These are phyloP conservation scores for Exophiala sp. DNA, from an alignment of 2,329 filamentous ascomycete species.

Conservation along the genomic window DNA sequence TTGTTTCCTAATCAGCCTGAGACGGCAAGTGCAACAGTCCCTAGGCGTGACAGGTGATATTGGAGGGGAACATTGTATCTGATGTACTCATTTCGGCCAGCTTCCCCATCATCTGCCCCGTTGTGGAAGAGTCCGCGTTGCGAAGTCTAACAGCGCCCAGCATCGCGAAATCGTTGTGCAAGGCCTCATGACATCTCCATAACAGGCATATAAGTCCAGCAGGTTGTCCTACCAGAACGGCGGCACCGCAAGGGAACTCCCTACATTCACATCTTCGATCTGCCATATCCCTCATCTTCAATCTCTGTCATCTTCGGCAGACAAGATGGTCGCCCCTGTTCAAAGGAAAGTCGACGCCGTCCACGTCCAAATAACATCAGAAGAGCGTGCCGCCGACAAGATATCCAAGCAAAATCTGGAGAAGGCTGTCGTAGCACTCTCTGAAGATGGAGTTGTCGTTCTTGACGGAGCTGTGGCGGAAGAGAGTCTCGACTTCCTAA, in stretches of 20 bases:
- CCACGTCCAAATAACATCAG: constrained; percentile 6
- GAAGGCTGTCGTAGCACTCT: constrained; percentile 8
- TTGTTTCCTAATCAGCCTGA: neutral
- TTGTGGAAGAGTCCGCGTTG: no score
- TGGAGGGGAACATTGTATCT: no score
- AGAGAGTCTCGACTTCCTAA: constrained; percentile 40
- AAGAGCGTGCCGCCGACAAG: constrained; percentile 2
- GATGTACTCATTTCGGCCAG: neutral
- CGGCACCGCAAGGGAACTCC: neutral
- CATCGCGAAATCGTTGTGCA: no score
- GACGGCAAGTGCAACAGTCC: neutral
- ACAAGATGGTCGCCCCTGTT: constrained; percentile 3
- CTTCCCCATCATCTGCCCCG: no score
- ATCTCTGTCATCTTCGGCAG: no score
- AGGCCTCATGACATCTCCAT: no score
- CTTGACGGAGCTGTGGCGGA: constrained; percentile 25
- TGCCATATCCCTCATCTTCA: neutral
- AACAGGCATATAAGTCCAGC: neutral
- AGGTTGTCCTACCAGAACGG: neutral
- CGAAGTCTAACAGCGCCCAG: no score
- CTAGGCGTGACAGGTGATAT: no score
- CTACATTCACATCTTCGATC: neutral
- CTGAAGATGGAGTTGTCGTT: constrained; percentile 35
- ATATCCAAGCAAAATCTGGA: constrained; percentile 11
- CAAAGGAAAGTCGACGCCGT: neutral